Evolutionary conservation across 2,329 filamentous ascomycete genomes (phyloP), one percentile per base, ranked within the genome.

Genomic region (Ophiostoma piceae): DNA sequence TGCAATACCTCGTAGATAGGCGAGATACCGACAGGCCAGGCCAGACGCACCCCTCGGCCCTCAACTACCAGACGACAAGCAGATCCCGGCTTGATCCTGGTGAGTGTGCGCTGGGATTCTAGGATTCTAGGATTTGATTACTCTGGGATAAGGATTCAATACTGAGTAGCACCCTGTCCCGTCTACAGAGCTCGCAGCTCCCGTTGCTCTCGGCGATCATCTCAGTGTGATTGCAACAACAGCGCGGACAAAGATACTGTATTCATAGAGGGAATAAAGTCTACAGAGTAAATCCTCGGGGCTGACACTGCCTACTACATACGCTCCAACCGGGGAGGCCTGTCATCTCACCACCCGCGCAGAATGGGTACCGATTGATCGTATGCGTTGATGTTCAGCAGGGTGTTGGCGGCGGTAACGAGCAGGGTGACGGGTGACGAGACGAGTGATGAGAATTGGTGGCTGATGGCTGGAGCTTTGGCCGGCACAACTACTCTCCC

Each of bases 281-380:
- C 26, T 29, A 29, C 26, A 29, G 26, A 29, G 26, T 29, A 29
- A 29, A 29, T 29, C 26, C 26, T 29, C 26, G 26, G 26, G 26
- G 26, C 26, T 29, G 26, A 29, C 26, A 29, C 26, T 29, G 26
- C 26, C 26, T 29, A 29, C 26, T 29, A 29, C 26, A 29, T 57
- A 57, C 51, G n/a, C 3, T 57, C n/a, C 51, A 22, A 26, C 22
- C 51, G 22, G 51, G 51, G 51, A 26, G 51, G 51, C n/a, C 57
- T 62, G 26, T 62, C 57, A 62, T 32, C 22, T 62, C 22, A 62
- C 26, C 51, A 62, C 57, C 57, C 32, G 57, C 57, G 57, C 57
- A 62, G 26, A 62, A 62, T 62, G 22, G 14, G 57, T 62, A 62
- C 57, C n/a, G 26, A 62, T 62, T 62, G 57, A 62, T 62, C 12